phyloP scores from a whole-genome alignment of 2,329 filamentous ascomycete species.

The Aureobasidium subglaciale region DNA sequence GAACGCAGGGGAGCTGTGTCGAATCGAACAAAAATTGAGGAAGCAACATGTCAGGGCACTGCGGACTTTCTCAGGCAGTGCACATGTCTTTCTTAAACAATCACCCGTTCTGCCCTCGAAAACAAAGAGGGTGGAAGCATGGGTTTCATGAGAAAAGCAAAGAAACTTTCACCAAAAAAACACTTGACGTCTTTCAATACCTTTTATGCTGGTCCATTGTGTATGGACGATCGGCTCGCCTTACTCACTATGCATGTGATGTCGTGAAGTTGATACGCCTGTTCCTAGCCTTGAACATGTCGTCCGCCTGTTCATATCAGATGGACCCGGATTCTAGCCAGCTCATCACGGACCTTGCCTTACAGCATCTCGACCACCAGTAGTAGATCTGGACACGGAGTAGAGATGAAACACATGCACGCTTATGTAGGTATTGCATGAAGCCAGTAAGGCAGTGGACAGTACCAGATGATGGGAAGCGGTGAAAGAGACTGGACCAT shows the following conservation, averaged over 20 bases:
- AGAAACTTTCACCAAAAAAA: slow-evolving; percentile 15
- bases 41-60: slow-evolving; percentile 12
- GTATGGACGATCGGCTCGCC: neutral
- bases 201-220: neutral
- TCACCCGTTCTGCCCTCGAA: slow-evolving; percentile 4
- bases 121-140: slow-evolving; percentile 10
- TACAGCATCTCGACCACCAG: neutral
- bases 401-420: neutral
- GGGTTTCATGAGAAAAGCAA: slow-evolving; percentile 14
- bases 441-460: neutral
- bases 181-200: neutral
- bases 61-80: slow-evolving; percentile 4
- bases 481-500: neutral
- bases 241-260: neutral
- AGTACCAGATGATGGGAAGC: neutral
- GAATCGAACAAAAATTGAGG: neutral
- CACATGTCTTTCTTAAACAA: slow-evolving; percentile 8
- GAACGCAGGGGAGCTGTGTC: slow-evolving; percentile 1
- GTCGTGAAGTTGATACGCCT: neutral
- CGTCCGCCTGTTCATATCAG: neutral
- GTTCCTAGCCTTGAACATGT: neutral
- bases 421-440: slow-evolving; percentile 8
- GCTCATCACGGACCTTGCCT: neutral
- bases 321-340: too few relatives aligned
- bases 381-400: slow-evolving; percentile 1